A percentile compares a stretch with the other conserved stretches of the same genome.
phyloP scores from a whole-genome alignment of 2,329 filamentous ascomycete species.

The Botrytis cinerea region DNA sequence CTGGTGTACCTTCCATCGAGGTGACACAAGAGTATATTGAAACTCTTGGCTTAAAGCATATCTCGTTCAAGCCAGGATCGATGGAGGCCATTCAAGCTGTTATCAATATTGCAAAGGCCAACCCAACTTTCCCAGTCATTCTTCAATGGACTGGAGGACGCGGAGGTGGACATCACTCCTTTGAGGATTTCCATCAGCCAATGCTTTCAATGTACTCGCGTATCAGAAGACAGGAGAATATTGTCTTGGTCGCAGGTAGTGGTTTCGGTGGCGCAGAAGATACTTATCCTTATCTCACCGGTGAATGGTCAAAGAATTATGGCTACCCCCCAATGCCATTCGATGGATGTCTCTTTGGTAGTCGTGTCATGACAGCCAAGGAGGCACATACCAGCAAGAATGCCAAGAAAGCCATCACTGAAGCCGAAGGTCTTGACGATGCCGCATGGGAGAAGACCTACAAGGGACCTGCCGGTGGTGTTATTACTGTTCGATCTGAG shows the following conservation, averaged over 20 bases:
- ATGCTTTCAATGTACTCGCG: slow-evolving; percentile 89
- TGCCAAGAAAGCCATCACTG: slow-evolving; percentile 87
- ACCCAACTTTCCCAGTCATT: slow-evolving; percentile 88
- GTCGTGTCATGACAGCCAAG: slow-evolving; percentile 92
- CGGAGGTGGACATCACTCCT: slow-evolving; percentile 92
- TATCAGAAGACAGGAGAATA: slow-evolving; percentile 81
- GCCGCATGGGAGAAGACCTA: slow-evolving; percentile 89
- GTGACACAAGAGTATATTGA: slow-evolving; percentile 92
- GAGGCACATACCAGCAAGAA: slow-evolving; percentile 85
- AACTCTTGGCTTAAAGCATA: slow-evolving; percentile 89
- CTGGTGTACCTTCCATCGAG: slow-evolving; percentile 90
- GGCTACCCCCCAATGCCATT: slow-evolving; percentile 93
- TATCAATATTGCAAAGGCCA: slow-evolving; percentile 92
- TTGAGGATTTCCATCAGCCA: slow-evolving; percentile 92
- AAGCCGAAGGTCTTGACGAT: slow-evolving; percentile 81
- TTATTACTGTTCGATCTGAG: slow-evolving; percentile 95
- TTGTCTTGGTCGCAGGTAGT: slow-evolving; percentile 86
- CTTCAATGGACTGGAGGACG: slow-evolving; percentile 94
- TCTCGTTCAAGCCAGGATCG: slow-evolving; percentile 91
- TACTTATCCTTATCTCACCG: slow-evolving; percentile 89
- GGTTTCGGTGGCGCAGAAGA: slow-evolving; percentile 89
- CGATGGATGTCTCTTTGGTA: slow-evolving; percentile 87
- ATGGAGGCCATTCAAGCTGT: slow-evolving; percentile 84
- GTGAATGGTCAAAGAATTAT: slow-evolving; percentile 82
- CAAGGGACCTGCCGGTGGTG: slow-evolving; percentile 84